A percentile compares a stretch with the other conserved stretches of the same genome.
Conservation (phyloP, 345 rosid genomes). For the Crucihimalaya himalaica region DNA sequence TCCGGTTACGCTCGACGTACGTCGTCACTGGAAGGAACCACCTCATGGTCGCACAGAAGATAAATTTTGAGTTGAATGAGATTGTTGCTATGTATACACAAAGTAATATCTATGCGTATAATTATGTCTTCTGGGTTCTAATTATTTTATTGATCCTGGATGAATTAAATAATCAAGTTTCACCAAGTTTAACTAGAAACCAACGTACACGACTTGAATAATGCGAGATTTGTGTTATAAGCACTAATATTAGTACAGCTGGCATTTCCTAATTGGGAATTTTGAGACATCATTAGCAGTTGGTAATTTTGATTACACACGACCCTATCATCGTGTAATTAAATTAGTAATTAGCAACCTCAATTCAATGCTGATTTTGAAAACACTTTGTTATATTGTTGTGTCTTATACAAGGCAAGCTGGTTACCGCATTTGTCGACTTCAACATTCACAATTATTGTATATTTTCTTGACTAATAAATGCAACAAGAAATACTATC, state of each 20-base stretch:
- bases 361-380: conserved; percentile 28
- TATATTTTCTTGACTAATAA: background rate
- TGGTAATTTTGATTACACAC: too few species aligned
- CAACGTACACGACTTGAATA: background rate
- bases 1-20: conserved; percentile 69
- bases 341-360: conserved; percentile 8
- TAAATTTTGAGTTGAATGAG: background rate
- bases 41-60: too few species aligned
- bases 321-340: background rate
- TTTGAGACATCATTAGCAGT: background rate
- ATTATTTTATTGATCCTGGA: background rate
- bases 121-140: background rate
- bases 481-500: background rate
- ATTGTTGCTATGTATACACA: background rate
- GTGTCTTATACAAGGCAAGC: conserved; percentile 2
- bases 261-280: conserved; percentile 2
- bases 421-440: too few species aligned
- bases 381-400: background rate
- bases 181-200: background rate
- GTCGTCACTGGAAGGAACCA: background rate
- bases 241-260: background rate
- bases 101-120: too few species aligned
- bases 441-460: background rate
- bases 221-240: background rate
- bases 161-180: background rate